These are phyloP conservation scores for Murraya koenigii DNA, from an alignment of 345 rosid genomes.

Conservation along the genomic window DNA sequence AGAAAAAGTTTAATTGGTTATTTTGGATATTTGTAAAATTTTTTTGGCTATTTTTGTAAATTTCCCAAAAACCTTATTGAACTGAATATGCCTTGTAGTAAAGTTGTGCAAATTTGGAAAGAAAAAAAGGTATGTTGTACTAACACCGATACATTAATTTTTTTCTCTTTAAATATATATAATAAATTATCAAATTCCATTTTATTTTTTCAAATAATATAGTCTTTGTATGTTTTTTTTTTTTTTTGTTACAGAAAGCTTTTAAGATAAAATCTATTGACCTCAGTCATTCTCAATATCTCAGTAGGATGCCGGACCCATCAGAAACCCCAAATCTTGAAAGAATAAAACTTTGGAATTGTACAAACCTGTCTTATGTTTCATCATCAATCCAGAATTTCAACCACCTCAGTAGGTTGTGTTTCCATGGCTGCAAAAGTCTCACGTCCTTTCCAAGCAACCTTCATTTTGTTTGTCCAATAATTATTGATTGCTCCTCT, in stretches of 20 bases:
- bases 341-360: background rate
- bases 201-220: too few relatives aligned
- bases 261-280: background rate
- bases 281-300: background rate
- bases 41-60: too few relatives aligned
- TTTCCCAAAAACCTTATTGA: background rate
- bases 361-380: background rate
- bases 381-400: too few relatives aligned
- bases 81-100: background rate
- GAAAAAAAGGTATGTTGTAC: background rate
- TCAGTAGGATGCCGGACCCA: background rate
- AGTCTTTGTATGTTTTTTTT: background rate
- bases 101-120: background rate
- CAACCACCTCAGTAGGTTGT: background rate
- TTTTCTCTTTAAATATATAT: background rate
- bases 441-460: too few relatives aligned
- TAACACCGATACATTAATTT: too few relatives aligned
- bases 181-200: background rate
- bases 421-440: too few relatives aligned
- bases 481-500: too few relatives aligned
- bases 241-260: background rate
- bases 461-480: too few relatives aligned
- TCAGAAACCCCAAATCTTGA: background rate
- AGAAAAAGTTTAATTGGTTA: too few relatives aligned
- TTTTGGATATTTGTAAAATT: too few relatives aligned